phyloP scores from a whole-genome alignment of 495 filamentous ascomycete genomes.

The Durotheca rogersii region DNA sequence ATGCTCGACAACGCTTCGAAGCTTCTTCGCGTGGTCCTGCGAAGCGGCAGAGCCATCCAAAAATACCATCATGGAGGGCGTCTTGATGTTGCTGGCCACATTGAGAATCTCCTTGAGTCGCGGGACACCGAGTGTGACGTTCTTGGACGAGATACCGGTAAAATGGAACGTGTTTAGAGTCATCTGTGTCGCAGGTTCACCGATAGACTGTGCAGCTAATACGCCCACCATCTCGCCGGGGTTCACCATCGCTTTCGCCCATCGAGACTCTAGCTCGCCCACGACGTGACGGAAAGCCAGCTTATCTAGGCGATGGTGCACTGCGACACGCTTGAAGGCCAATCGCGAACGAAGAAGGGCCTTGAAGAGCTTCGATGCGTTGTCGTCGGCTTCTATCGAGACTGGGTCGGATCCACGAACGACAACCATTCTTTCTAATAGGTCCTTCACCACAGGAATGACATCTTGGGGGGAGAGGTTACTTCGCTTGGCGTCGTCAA shows the following conservation, averaged over 20 bases:
- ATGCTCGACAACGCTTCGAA: constrained; percentile 89
- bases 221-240: constrained; percentile 99
- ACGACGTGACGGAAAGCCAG: constrained; percentile 90
- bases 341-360: constrained; percentile 84
- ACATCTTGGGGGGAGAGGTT: constrained; percentile 89
- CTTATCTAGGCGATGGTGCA: constrained; percentile 80
- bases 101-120: constrained; percentile 99
- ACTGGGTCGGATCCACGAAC: constrained; percentile 82
- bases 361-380: constrained; percentile 87
- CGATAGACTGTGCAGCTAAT: constrained; percentile 95
- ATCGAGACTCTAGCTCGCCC: constrained; percentile 86
- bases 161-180: constrained; percentile 99
- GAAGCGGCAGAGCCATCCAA: constrained; percentile 60
- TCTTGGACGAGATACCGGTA: constrained; percentile 99
- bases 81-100: constrained; percentile 96
- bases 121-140: constrained; percentile 97
- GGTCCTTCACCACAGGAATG: constrained; percentile 72
- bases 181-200: constrained; percentile 99
- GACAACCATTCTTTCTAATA: constrained; percentile 75
- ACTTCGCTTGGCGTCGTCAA: constrained; percentile 79
- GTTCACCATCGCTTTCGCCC: constrained; percentile 73
- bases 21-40: constrained; percentile 77
- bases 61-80: constrained; percentile 95
- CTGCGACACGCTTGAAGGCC: constrained; percentile 86
- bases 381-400: constrained; percentile 82